Conservation (phyloP, 768 basidiomycete genomes). For the Fibroporia radiculosa region DNA sequence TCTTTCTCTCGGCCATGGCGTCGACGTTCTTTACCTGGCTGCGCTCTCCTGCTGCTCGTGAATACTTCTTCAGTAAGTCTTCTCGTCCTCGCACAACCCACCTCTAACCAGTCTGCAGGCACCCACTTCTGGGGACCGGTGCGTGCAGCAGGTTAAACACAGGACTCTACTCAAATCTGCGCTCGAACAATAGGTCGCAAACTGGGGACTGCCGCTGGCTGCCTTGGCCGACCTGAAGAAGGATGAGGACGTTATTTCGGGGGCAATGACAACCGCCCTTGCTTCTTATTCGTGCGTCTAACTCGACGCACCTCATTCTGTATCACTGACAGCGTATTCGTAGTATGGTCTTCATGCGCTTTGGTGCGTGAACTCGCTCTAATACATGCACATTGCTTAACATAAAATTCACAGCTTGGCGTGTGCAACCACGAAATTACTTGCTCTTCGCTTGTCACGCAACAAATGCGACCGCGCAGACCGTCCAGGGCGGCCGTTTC, state of each 20-base stretch:
- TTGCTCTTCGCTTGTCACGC: slow-evolving; percentile 90
- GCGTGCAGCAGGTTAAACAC: slow-evolving; percentile 26
- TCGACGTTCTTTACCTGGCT: slow-evolving; percentile 85
- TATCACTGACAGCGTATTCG: background rate
- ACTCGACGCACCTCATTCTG: background rate
- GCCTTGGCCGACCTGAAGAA: slow-evolving; percentile 86
- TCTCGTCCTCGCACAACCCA: background rate
- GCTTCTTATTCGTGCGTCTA: slow-evolving; percentile 82
- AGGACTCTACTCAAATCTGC: slow-evolving; percentile 1
- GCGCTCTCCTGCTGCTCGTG: slow-evolving; percentile 82
- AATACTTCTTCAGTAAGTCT: slow-evolving; percentile 90
- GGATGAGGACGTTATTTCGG: slow-evolving; percentile 96
- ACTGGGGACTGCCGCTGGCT: slow-evolving; percentile 96
- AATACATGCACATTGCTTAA: slow-evolving; percentile 3
- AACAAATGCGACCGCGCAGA: slow-evolving; percentile 85
- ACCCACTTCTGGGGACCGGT: slow-evolving; percentile 99
- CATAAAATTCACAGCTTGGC: slow-evolving; percentile 59
- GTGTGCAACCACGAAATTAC: slow-evolving; percentile 93
- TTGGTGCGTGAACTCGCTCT: slow-evolving; percentile 42
- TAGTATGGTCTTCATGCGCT: slow-evolving; percentile 87
- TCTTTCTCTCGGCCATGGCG: slow-evolving; percentile 43
- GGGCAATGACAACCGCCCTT: slow-evolving; percentile 91
- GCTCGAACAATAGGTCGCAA: slow-evolving; percentile 65
- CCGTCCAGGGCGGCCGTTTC: slow-evolving; percentile 78
- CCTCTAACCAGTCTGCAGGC: slow-evolving; percentile 41